Base-by-base conservation (phyloP, 768 basidiomycete genomes). In the Suillus spraguei region DNA sequence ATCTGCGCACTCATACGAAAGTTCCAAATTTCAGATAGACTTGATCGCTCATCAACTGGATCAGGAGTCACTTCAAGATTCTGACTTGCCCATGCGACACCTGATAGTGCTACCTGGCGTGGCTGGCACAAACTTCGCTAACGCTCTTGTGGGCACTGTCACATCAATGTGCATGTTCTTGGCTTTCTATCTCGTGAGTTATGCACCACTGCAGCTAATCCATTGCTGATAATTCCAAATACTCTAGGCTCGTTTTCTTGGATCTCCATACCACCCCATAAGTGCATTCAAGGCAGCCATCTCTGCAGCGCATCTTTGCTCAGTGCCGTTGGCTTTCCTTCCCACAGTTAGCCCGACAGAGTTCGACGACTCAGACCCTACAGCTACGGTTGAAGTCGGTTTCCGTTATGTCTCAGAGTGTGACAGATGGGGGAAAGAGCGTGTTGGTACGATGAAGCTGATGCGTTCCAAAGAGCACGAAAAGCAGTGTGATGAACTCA, bases 11-110 rank as follows among this genome's bases (percentile, higher is more conserved):
- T 85, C 91, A 1, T 95, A 94, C 70, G 84, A 91, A 68, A 80
- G 77, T 44, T 81, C 85, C 13, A 95, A 95, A 73, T 93, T 90
- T 69, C 88, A 94, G 75, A 87, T 87, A 32, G 91, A 93, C 69
- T 71, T 94, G 54, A 77, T 94, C 47, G 80, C 81, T 1, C 76
- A 84, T 2, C 74, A 80, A 50, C 79, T 95, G 54, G 86, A 90
- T 63, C 77, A 71, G 36, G 71, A 74, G 5, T 80, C 85, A 22
- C 66, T 76, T 8, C 70, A 72, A 22, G 69, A 65, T 33, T 49
- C 49, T 17, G 53, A 63, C 44, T 64, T 47, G 17, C 61, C 67
- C 17, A 47, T 39, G 13, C 62, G 87, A 50, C 91, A 94, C 71
- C 77, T 91, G 63, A 71, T 85, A 59, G 81, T 84, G 14, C 84